Evolutionary conservation across 352 stramenopile species (phyloP).

Genomic region (Phytophthora hybrid): DNA sequence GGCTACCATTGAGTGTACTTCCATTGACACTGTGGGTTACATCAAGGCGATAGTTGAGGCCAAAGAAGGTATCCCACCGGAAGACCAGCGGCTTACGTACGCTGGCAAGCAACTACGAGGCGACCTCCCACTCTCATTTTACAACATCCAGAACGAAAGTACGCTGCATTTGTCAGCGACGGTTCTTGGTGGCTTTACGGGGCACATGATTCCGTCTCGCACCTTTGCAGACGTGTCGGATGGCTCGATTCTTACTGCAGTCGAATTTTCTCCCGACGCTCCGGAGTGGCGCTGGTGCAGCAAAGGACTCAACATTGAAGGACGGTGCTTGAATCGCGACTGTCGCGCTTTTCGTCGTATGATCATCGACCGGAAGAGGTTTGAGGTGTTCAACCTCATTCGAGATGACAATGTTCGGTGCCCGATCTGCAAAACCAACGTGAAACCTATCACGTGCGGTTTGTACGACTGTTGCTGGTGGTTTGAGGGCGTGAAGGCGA

Average conservation of each 20-base stretch:
- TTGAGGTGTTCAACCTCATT: constrained; percentile 36
- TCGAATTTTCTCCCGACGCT: constrained; percentile 14
- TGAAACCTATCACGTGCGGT: constrained; percentile 39
- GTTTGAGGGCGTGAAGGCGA: constrained; percentile 34
- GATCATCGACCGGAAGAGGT: constrained; percentile 26
- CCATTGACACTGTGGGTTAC: background rate
- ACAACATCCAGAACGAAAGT: constrained; percentile 11
- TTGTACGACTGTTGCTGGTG: constrained; percentile 49
- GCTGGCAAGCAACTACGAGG: constrained; percentile 18
- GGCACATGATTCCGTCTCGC: background rate
- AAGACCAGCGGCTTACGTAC: constrained; percentile 16
- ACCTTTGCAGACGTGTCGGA: background rate
- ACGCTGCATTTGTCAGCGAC: background rate
- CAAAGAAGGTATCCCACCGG: constrained; percentile 6
- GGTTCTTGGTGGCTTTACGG: background rate
- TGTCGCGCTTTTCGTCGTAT: constrained; percentile 31
- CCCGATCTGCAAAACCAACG: constrained; percentile 21
- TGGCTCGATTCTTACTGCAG: background rate
- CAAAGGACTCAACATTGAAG: constrained; percentile 47
- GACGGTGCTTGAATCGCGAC: constrained; percentile 15
- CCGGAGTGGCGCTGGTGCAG: constrained; percentile 13
- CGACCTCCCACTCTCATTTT: constrained; percentile 4
- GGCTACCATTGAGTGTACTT: background rate
- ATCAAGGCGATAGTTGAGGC: constrained; percentile 18
- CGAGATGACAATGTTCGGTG: constrained; percentile 12